Evolutionary conservation across 1,139 yeast genomes (phyloP).

Genomic region (Pichia sp.): DNA sequence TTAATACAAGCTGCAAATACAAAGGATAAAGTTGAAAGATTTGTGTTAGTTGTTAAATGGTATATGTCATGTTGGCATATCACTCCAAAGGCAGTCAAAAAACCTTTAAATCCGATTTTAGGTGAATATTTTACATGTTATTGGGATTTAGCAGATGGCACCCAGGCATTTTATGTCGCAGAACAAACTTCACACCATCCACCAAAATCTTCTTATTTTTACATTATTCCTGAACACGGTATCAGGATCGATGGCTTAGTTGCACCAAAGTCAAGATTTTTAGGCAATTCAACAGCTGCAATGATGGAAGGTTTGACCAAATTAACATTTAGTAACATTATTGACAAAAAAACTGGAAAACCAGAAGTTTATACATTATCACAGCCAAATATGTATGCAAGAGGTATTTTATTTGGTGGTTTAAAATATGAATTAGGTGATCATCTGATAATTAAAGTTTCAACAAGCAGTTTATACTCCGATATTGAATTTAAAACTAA

Average conservation of each 20-base stretch:
- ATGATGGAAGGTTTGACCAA: constrained; percentile 90
- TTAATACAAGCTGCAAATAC: constrained; percentile 61
- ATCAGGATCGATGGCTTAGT: constrained; percentile 87
- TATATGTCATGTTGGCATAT: constrained; percentile 96
- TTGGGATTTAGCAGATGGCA: constrained; percentile 73
- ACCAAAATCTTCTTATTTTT: constrained; percentile 94
- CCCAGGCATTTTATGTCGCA: constrained; percentile 73
- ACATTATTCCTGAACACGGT: constrained; percentile 70
- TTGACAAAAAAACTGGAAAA: constrained; percentile 37
- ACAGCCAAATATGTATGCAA: constrained; percentile 94
- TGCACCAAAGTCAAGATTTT: constrained; percentile 78
- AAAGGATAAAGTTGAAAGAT: constrained; percentile 58
- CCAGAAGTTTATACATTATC: constrained; percentile 69
- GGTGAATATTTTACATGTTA: constrained; percentile 89
- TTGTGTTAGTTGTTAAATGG: constrained; percentile 74
- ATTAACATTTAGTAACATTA: constrained; percentile 60
- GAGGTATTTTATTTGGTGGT: constrained; percentile 88
- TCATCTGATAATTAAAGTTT: constrained; percentile 69
- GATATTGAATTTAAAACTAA: constrained; percentile 92
- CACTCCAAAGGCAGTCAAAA: constrained; percentile 96
- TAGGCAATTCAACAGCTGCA: constrained; percentile 95
- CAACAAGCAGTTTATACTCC: constrained; percentile 53
- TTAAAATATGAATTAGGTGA: constrained; percentile 90
- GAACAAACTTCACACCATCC: constrained; percentile 98
- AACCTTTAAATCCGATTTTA: constrained; percentile 89